Evolutionary conservation across 768 basidiomycete genomes (phyloP).

Genomic region (Boletus reticulatus): DNA sequence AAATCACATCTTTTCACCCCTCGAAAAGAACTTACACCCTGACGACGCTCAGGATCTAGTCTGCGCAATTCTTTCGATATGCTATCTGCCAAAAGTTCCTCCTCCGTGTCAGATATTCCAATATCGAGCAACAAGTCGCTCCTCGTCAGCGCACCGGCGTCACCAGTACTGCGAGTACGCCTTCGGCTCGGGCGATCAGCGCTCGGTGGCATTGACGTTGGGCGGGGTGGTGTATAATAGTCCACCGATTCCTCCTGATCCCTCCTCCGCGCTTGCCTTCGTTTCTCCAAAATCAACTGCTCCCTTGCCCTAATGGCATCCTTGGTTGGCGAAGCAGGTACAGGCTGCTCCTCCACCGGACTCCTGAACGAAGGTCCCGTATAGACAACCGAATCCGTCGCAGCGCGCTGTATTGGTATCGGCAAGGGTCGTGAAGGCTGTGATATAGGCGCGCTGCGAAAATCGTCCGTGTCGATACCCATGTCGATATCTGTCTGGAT

Average conservation of each 20-base stretch:
- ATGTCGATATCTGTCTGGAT: slow-evolving; percentile 33
- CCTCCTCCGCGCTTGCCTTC: slow-evolving; percentile 56
- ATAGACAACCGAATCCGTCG: slow-evolving; percentile 46
- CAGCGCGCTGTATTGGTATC: slow-evolving; percentile 44
- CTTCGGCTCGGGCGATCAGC: slow-evolving; percentile 54
- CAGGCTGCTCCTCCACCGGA: slow-evolving; percentile 33
- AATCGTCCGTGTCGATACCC: slow-evolving; percentile 26
- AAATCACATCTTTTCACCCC: neutral
- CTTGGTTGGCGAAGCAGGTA: slow-evolving; percentile 52
- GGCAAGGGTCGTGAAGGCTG: slow-evolving; percentile 11
- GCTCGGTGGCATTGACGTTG: slow-evolving; percentile 22
- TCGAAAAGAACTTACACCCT: slow-evolving; percentile 21
- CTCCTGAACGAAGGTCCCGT: slow-evolving; percentile 32
- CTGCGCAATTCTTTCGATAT: slow-evolving; percentile 74
- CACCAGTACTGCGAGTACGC: slow-evolving; percentile 78
- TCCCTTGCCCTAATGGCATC: slow-evolving; percentile 67
- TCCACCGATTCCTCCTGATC: slow-evolving; percentile 47
- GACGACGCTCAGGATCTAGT: slow-evolving; percentile 37
- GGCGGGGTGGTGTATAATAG: slow-evolving; percentile 33
- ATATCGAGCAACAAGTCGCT: slow-evolving; percentile 37
- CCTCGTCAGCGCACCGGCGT: slow-evolving; percentile 49
- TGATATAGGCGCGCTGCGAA: slow-evolving; percentile 18
- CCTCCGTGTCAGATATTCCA: slow-evolving; percentile 38
- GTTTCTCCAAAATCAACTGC: slow-evolving; percentile 66
- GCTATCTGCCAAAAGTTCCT: slow-evolving; percentile 61